A percentile compares a stretch with the other conserved stretches of the same genome.
phyloP scores from a whole-genome alignment of 2,329 filamentous ascomycete genomes.

The Colletotrichum australisinense region DNA sequence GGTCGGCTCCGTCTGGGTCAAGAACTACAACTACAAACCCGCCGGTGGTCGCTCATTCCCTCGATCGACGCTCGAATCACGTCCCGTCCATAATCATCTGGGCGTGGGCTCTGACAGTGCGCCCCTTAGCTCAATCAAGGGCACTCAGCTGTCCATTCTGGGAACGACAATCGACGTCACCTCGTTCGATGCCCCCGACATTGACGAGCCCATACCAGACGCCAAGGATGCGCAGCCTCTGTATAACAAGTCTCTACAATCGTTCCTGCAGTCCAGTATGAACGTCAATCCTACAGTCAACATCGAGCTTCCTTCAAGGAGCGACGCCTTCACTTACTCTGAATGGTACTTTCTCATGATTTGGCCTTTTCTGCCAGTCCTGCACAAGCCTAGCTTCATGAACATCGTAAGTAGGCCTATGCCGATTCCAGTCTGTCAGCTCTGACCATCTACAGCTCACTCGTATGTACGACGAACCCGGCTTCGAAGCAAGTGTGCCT shows the following conservation, averaged over 20 bases:
- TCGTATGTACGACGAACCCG: conserved; percentile 76
- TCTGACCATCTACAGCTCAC: conserved; percentile 56
- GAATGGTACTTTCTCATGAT: conserved; percentile 82
- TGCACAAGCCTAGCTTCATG: conserved; percentile 83
- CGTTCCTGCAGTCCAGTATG: conserved; percentile 74
- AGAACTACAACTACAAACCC: conserved; percentile 41
- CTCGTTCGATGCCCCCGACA: conserved; percentile 74
- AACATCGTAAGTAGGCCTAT: conserved; percentile 63
- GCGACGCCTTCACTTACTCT: conserved; percentile 75
- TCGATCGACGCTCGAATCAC: conserved; percentile 51
- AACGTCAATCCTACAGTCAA: conserved; percentile 68
- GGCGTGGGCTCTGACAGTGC: conserved; percentile 73
- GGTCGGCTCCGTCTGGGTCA: conserved; percentile 48
- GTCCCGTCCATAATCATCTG: conserved; percentile 71
- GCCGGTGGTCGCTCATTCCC: conserved; percentile 43
- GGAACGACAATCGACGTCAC: conserved; percentile 84
- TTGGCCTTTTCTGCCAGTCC: conserved; percentile 77
- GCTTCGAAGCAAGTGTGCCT: conserved; percentile 69
- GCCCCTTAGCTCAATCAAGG: conserved; percentile 78
- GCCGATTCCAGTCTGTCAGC: background rate
- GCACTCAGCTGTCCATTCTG: conserved; percentile 81
- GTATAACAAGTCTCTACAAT: conserved; percentile 79
- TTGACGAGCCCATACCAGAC: conserved; percentile 68
- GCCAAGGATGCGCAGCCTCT: conserved; percentile 55
- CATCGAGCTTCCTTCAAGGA: conserved; percentile 71